Base-by-base conservation (phyloP, 495 filamentous ascomycete species). In the Xylaria nigripes region DNA sequence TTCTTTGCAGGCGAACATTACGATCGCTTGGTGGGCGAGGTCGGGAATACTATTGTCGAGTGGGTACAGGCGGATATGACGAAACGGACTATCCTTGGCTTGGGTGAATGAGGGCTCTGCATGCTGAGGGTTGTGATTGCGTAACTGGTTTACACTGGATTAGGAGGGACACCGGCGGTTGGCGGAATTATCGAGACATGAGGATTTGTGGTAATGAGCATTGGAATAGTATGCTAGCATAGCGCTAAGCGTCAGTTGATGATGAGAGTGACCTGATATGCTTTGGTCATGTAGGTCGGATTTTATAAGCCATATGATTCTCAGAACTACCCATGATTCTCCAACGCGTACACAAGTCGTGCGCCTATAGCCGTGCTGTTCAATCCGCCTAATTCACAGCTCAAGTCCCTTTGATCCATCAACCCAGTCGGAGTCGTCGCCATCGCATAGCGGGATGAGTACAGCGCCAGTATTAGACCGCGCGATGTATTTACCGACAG, bases 1-100 rank as follows among this genome's bases (percentile, higher is more conserved):
- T 96, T 96, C 66, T 81, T 89, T 38, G 71, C 80, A 0, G 78
- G 76, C 0, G 73, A 73, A 30, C 78, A 87, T 38, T 94, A 96
- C 65, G 86, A 92, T 62, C 66, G 68, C 58, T 70, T 95, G 10
- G 85, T 94, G 34, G 85, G 82, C 1, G 88, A 92, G 68, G 84
- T 89, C 0, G 85, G 80, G 13, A 72, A 72, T 16, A 73, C 81
- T 55, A 78, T 95, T 32, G 81, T 86, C 56, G 72, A 72, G 32
- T 95, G 90, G 90, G 78, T 93, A 15, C 70, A 78, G 30, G 81
- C 84, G 25, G 81, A 79, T 36, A 61, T 67, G 30, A 66, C 59
- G 2, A 63, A 66, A 58, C 59, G 70, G 59, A 58, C 63, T 5
- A 61, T 73, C 29, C 21, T 68, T 24, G 69, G 58, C 21, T 41